Conservation (phyloP, 768 basidiomycete genomes). For the Pulveroboletus sp. region DNA sequence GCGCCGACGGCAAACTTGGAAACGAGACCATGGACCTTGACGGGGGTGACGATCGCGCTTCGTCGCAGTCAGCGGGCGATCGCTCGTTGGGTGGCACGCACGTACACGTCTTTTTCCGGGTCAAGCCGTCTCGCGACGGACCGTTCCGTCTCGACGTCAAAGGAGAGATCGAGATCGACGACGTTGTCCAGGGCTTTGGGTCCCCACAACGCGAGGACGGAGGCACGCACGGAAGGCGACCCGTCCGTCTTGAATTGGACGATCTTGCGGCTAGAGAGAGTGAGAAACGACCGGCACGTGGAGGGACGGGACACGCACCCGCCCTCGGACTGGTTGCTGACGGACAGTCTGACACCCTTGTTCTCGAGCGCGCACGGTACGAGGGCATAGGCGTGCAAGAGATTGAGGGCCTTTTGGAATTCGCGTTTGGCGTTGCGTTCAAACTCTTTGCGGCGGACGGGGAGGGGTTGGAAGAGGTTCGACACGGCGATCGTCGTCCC, state of each 20-base stretch:
- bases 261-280: slow-evolving; percentile 48
- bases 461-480: slow-evolving; percentile 73
- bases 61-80: background rate
- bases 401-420: slow-evolving; percentile 75
- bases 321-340: slow-evolving; percentile 61
- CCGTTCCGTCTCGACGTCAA: slow-evolving; percentile 68
- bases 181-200: slow-evolving; percentile 72
- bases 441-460: slow-evolving; percentile 90
- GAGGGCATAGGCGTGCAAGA: slow-evolving; percentile 86
- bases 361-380: slow-evolving; percentile 63
- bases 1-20: slow-evolving; percentile 76
- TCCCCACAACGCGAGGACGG: slow-evolving; percentile 80
- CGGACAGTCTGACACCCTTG: slow-evolving; percentile 66
- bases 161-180: slow-evolving; percentile 64
- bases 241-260: slow-evolving; percentile 75
- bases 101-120: slow-evolving; percentile 20
- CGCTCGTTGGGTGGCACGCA: background rate
- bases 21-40: slow-evolving; percentile 71
- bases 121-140: slow-evolving; percentile 19
- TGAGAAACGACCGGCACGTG: slow-evolving; percentile 2
- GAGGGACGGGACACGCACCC: slow-evolving; percentile 50
- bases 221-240: slow-evolving; percentile 52
- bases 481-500: slow-evolving; percentile 80
- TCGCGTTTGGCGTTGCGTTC: slow-evolving; percentile 87
- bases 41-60: slow-evolving; percentile 31